Conservation (phyloP, 768 basidiomycete species). For the Fomitopsis serialis region DNA sequence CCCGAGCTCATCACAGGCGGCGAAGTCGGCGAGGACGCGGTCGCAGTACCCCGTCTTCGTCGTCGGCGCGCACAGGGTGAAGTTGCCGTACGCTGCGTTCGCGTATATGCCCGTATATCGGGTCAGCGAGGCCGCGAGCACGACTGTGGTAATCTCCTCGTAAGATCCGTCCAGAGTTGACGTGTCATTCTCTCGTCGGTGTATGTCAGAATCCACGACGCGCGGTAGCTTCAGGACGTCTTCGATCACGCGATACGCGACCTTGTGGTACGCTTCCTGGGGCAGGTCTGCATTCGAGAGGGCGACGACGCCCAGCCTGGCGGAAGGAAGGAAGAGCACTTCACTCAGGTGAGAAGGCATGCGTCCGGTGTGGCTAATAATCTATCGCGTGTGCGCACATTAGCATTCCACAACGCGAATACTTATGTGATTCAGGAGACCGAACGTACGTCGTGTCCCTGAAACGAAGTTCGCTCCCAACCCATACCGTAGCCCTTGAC, state of each 20-base stretch:
- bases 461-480: slow-evolving; percentile 34
- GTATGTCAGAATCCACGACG: too few species aligned
- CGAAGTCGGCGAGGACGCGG: slow-evolving; percentile 7
- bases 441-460: slow-evolving; percentile 33
- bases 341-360: slow-evolving; percentile 29
- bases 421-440: background rate
- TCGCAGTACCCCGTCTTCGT: slow-evolving; percentile 10
- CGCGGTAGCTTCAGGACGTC: slow-evolving; percentile 5
- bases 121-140: background rate
- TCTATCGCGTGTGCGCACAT: slow-evolving; percentile 23
- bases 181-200: background rate
- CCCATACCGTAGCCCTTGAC: slow-evolving; percentile 37
- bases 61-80: slow-evolving; percentile 16
- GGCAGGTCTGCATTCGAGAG: slow-evolving; percentile 18
- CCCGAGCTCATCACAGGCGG: slow-evolving; percentile 3
- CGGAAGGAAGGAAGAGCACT: slow-evolving; percentile 29
- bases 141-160: background rate
- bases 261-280: background rate
- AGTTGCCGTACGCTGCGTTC: slow-evolving; percentile 15
- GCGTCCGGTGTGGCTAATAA: slow-evolving; percentile 29
- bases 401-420: background rate
- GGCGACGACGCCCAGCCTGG: slow-evolving; percentile 29
- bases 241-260: slow-evolving; percentile 10
- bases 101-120: slow-evolving; percentile 12
- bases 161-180: background rate